Base-by-base conservation (phyloP, 2,329 filamentous ascomycete genomes). In the Fusarium sp. region DNA sequence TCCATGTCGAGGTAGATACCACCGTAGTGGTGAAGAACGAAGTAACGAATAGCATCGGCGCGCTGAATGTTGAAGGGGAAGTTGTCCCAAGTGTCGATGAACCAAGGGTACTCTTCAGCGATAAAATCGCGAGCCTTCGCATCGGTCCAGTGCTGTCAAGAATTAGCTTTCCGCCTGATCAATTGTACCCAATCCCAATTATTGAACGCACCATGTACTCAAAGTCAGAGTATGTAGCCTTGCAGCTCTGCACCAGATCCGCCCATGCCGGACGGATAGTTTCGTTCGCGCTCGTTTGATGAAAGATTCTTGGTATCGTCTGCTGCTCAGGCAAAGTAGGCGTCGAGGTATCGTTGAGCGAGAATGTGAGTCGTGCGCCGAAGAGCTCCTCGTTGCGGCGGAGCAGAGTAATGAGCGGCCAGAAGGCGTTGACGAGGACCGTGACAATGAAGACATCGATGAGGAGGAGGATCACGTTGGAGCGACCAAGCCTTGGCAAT, bases 281-380 rank as follows among this genome's bases (percentile, higher is more conserved):
- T 59, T 90, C 87, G 77, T 92, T 93, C 75, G 87, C 87, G 79
- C 90, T 91, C 8, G 91, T 92, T 77, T 93, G 91, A 81, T 93
- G 91, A 43, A 93, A 91, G 75, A 93, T 93, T 79, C 91, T 91
- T 54, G 92, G 92, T 51, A 94, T 90, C 62, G 86, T 88, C 62
- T 90, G 87, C 76, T 92, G 92, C 75, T 86, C 88, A 78, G 91
- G 91, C 6, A 62, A n/a, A 8, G 34, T 30, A 20, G 53, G 42
- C 14, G 42, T 32, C 89, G 91, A 77, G 90, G 89, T 81, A 92
- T 90, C 60, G 92, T 90, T 76, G 91, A 91, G 80, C 27, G 55
- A 29, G 57, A 77, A 59, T 3, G 53, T 66, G 50, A 79, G 70
- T 9, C 68, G 73, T 38, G 76, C 68, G 27, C 66, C 70, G 12